phyloP scores from a whole-genome alignment of 2,329 filamentous ascomycete species.

The Aureobasidium lini region DNA sequence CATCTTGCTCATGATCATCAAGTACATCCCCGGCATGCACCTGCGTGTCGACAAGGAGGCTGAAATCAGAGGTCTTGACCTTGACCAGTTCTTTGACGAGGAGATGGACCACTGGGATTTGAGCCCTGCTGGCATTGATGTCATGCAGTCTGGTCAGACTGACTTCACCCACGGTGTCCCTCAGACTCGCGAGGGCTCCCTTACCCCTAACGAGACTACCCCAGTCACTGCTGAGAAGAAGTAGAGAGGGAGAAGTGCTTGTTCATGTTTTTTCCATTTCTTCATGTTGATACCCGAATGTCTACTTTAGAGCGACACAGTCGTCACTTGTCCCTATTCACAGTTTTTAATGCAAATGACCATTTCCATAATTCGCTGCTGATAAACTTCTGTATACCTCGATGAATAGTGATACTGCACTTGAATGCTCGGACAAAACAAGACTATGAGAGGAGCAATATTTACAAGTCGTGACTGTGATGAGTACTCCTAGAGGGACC shows the following conservation, averaged over 20 bases:
- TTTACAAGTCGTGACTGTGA: no score
- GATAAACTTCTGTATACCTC: no score
- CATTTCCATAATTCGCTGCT: no score
- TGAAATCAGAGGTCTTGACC: slow-evolving; percentile 48
- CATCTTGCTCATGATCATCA: slow-evolving; percentile 45
- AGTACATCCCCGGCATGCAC: slow-evolving; percentile 48
- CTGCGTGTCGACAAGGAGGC: slow-evolving; percentile 48
- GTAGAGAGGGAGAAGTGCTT: background rate
- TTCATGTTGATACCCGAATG: background rate
- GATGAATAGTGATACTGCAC: no score
- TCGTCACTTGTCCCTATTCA: background rate
- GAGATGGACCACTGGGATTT: slow-evolving; percentile 38
- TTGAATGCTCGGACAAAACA: no score
- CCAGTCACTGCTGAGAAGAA: background rate
- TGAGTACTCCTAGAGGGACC: no score
- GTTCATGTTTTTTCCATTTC: background rate
- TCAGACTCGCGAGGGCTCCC: background rate
- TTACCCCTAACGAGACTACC: background rate
- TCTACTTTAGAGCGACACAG: background rate
- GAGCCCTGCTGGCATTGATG: slow-evolving; percentile 13
- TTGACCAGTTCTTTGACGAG: slow-evolving; percentile 50
- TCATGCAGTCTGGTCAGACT: background rate
- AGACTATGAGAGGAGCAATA: no score
- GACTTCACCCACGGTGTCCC: background rate
- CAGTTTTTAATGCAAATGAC: background rate